These are phyloP conservation scores for Stephania cephalantha DNA, from an alignment of 164 flowering plant species.

Conservation along the genomic window DNA sequence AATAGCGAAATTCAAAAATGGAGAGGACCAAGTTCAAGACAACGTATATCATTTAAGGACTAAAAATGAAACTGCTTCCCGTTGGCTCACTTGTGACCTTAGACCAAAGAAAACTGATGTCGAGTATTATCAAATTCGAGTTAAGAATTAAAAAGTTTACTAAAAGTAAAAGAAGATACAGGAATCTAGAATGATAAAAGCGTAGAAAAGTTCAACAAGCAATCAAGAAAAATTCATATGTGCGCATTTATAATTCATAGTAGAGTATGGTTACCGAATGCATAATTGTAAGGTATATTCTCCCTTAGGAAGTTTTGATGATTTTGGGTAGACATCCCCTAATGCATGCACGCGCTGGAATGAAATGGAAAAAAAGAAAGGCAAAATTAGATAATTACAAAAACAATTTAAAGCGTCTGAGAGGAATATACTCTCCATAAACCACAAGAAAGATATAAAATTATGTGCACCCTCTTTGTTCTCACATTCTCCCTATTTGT, in stretches of 20 bases:
- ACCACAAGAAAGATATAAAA: too few species aligned
- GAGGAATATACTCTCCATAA: too few species aligned
- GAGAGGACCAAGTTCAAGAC: not conserved
- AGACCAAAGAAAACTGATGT: not conserved
- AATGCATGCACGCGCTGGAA: constrained; percentile 71
- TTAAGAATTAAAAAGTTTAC: not conserved
- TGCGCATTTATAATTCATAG: too few species aligned
- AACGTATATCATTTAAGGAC: not conserved
- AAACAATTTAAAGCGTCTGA: not conserved
- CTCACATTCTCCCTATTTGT: too few species aligned
- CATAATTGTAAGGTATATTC: constrained; percentile 68
- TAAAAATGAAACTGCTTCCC: not conserved
- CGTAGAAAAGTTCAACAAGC: not conserved
- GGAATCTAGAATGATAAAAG: not conserved
- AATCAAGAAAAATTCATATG: not conserved
- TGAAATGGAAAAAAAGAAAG: constrained; percentile 1
- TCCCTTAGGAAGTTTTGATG: constrained; percentile 79
- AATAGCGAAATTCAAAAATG: not conserved
- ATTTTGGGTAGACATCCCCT: constrained; percentile 85
- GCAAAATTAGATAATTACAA: constrained; percentile 2
- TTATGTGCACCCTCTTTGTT: too few species aligned
- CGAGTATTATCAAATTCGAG: not conserved
- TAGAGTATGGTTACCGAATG: constrained; percentile 41
- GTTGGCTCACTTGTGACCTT: not conserved
- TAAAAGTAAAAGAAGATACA: not conserved